Conservation (phyloP, 1,284 basidiomycete genomes). For the Pascua guehoae region DNA sequence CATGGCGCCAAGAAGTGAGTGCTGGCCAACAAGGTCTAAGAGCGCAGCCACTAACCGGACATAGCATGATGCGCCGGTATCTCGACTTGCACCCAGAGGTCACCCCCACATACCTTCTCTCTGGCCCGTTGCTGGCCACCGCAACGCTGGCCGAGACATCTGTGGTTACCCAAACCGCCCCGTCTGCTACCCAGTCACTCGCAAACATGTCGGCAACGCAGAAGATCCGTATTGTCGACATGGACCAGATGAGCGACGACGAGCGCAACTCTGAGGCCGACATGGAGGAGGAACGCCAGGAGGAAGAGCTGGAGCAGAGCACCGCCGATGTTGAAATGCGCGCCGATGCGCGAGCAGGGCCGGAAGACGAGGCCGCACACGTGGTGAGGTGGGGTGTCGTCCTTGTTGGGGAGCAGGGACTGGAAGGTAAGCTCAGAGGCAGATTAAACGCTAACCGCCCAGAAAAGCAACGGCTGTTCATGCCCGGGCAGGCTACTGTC, state of each 20-base stretch:
- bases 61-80: constrained; percentile 27
- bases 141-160: constrained; percentile 27
- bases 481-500: constrained; percentile 22
- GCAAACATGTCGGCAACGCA: constrained; percentile 28
- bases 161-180: constrained; percentile 1
- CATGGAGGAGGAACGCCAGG: constrained; percentile 19
- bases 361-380: constrained; percentile 14
- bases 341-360: background rate
- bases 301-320: constrained; percentile 16
- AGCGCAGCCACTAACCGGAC: background rate
- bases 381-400: constrained; percentile 40
- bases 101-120: constrained; percentile 36
- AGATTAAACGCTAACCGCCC: constrained; percentile 15
- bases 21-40: background rate
- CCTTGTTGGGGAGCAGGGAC: constrained; percentile 24
- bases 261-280: constrained; percentile 39
- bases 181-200: constrained; percentile 25
- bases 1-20: constrained; percentile 43
- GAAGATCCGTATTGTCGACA: constrained; percentile 40
- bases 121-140: constrained; percentile 30
- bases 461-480: constrained; percentile 37
- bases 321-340: constrained; percentile 15
- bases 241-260: constrained; percentile 41
- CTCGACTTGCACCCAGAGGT: constrained; percentile 22
- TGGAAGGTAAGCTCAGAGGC: constrained; percentile 33